phyloP scores from a whole-genome alignment of 805 yeast genomes.

The Saccharomycopsis sp. region DNA sequence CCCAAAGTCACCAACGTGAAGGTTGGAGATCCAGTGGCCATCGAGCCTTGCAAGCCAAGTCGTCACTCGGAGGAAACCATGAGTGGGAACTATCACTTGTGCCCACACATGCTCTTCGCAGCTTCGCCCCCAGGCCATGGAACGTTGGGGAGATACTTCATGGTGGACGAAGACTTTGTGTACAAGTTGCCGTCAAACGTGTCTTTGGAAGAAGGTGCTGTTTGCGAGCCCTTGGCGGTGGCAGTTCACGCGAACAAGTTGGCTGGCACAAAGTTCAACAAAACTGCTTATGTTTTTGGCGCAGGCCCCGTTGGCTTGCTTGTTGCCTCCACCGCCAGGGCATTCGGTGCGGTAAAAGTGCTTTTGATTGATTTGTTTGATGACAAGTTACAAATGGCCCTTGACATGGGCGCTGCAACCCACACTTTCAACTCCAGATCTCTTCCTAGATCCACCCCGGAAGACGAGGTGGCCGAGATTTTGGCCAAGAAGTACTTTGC shows the following conservation, averaged over 20 bases:
- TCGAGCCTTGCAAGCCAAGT: slow-evolving; percentile 85
- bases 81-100: slow-evolving; percentile 70
- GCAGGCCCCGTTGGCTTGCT: slow-evolving; percentile 87
- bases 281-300: slow-evolving; percentile 64
- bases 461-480: slow-evolving; percentile 23
- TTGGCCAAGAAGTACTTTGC: slow-evolving; percentile 6
- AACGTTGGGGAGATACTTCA: slow-evolving; percentile 64
- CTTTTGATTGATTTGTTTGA: slow-evolving; percentile 65
- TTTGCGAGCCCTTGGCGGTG: slow-evolving; percentile 80
- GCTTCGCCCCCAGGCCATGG: slow-evolving; percentile 86
- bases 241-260: slow-evolving; percentile 73
- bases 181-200: slow-evolving; percentile 73
- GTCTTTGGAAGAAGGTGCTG: slow-evolving; percentile 76
- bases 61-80: slow-evolving; percentile 67
- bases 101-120: slow-evolving; percentile 83
- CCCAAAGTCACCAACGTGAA: slow-evolving; percentile 48
- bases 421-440: slow-evolving; percentile 41
- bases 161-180: slow-evolving; percentile 74
- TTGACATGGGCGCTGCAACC: slow-evolving; percentile 53
- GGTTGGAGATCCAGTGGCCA: slow-evolving; percentile 78
- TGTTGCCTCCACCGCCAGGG: slow-evolving; percentile 61
- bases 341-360: slow-evolving; percentile 70
- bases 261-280: slow-evolving; percentile 55
- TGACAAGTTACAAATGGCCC: slow-evolving; percentile 57
- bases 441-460: slow-evolving; percentile 32